Evolutionary conservation across 495 filamentous ascomycete species (phyloP).

Genomic region (Aspergillus sclerotioniger): DNA sequence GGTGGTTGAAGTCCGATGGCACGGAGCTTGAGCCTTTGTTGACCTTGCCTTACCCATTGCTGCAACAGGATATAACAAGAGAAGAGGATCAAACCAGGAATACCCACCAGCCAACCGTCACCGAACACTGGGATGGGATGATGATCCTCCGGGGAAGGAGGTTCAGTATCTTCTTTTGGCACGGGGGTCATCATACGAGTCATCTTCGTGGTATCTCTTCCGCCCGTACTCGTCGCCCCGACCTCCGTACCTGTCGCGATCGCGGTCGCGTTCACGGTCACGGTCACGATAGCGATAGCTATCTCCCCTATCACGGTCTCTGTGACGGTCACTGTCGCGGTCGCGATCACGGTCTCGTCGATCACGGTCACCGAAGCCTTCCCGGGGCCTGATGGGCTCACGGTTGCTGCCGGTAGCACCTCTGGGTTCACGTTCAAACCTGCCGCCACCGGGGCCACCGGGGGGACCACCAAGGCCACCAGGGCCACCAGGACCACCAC

Average conservation of each 20-base stretch:
- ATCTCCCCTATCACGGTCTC: conserved; percentile 44
- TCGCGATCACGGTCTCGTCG: conserved; percentile 59
- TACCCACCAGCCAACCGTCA: conserved; percentile 52
- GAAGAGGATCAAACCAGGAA: conserved; percentile 38
- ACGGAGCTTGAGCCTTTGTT: conserved; percentile 5
- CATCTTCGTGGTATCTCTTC: conserved; percentile 57
- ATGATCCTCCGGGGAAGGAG: conserved; percentile 21
- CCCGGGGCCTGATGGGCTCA: conserved; percentile 52
- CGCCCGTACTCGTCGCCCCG: conserved; percentile 55
- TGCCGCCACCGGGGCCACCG: conserved; percentile 21
- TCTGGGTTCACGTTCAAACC: conserved; percentile 47
- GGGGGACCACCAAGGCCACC: background rate
- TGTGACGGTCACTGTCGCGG: conserved; percentile 56
- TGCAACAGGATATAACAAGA: conserved; percentile 30
- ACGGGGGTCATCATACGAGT: conserved; percentile 73
- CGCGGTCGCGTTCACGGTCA: conserved; percentile 54
- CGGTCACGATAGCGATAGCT: conserved; percentile 53
- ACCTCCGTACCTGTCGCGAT: conserved; percentile 55
- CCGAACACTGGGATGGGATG: conserved; percentile 21
- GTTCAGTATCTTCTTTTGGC: conserved; percentile 73
- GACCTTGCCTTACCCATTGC: conserved; percentile 60
- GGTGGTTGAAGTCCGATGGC: background rate
- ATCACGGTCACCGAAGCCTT: conserved; percentile 50
- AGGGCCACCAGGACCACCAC: conserved; percentile 14
- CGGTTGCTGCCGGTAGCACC: conserved; percentile 53